phyloP scores from a whole-genome alignment of 2,329 filamentous ascomycete species.

The Bipolaris bicolor region DNA sequence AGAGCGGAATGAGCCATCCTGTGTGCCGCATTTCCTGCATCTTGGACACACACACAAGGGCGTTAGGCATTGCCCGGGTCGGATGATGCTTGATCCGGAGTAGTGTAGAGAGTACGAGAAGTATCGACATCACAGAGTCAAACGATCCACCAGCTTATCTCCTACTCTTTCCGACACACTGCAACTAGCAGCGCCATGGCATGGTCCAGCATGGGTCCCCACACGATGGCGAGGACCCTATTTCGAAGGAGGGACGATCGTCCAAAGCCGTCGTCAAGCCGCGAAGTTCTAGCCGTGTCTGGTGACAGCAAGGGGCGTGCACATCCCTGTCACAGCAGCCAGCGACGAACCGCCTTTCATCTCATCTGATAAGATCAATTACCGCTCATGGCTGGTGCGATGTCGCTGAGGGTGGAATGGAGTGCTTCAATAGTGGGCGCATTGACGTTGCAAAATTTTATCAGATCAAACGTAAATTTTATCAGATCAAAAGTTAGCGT shows the following conservation, averaged over 20 bases:
- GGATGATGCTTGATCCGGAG: not conserved
- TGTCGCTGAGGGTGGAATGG: slow-evolving; percentile 20
- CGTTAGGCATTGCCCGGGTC: slow-evolving; percentile 9
- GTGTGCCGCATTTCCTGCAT: slow-evolving; percentile 12
- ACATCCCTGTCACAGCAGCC: slow-evolving; percentile 7
- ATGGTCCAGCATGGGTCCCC: slow-evolving; percentile 3
- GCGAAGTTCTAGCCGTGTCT: slow-evolving; percentile 5
- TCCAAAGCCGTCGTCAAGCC: slow-evolving; percentile 17
- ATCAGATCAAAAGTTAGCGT: slow-evolving; percentile 28
- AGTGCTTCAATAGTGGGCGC: slow-evolving; percentile 1
- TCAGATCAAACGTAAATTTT: slow-evolving; percentile 26
- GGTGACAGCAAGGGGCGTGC: slow-evolving; percentile 22
- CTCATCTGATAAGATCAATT: slow-evolving; percentile 39
- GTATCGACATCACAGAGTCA: slow-evolving; percentile 16
- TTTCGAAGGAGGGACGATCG: slow-evolving; percentile 22
- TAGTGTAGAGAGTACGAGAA: not conserved
- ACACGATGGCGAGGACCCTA: slow-evolving; percentile 22
- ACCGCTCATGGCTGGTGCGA: slow-evolving; percentile 12
- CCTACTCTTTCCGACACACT: slow-evolving; percentile 23
- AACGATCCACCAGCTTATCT: slow-evolving; percentile 12
- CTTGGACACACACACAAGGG: slow-evolving; percentile 7
- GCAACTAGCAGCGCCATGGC: slow-evolving; percentile 22
- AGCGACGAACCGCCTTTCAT: slow-evolving; percentile 20
- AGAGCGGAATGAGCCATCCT: slow-evolving; percentile 5
- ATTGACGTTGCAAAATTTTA: slow-evolving; percentile 26